Conservation (phyloP, 805 yeast genomes). For the Saturnispora gosingensis region DNA sequence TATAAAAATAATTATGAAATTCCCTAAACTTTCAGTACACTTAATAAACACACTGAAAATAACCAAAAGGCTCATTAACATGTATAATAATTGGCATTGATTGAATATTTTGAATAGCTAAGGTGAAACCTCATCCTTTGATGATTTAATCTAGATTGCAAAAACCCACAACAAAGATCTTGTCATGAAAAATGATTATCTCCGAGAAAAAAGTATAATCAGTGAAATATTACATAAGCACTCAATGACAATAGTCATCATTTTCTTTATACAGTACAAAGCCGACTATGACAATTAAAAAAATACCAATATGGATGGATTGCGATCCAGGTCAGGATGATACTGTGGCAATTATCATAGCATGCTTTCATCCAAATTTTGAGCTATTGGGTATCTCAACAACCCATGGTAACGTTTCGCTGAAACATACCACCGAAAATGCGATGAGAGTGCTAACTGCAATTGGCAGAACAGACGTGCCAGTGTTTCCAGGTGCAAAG, state of each 20-base stretch:
- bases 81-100: too few relatives aligned
- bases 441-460: conserved; percentile 60
- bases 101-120: too few relatives aligned
- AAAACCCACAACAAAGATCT: background rate
- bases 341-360: conserved; percentile 61
- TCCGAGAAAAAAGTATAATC: background rate
- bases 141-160: too few relatives aligned
- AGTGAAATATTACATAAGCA: background rate
- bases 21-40: too few relatives aligned
- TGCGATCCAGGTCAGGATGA: conserved; percentile 95
- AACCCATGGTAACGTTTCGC: conserved; percentile 62
- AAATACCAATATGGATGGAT: conserved; percentile 74
- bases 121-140: too few relatives aligned
- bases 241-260: background rate
- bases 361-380: conserved; percentile 50
- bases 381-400: conserved; percentile 63
- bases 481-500: conserved; percentile 59
- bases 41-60: too few relatives aligned
- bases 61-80: too few relatives aligned
- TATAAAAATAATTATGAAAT: too few relatives aligned
- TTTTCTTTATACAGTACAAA: background rate
- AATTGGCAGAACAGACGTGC: conserved; percentile 40
- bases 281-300: conserved; percentile 4
- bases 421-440: conserved; percentile 58
- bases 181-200: background rate